Conservation (phyloP, 352 stramenopile species). For the Globisporangium solare region DNA sequence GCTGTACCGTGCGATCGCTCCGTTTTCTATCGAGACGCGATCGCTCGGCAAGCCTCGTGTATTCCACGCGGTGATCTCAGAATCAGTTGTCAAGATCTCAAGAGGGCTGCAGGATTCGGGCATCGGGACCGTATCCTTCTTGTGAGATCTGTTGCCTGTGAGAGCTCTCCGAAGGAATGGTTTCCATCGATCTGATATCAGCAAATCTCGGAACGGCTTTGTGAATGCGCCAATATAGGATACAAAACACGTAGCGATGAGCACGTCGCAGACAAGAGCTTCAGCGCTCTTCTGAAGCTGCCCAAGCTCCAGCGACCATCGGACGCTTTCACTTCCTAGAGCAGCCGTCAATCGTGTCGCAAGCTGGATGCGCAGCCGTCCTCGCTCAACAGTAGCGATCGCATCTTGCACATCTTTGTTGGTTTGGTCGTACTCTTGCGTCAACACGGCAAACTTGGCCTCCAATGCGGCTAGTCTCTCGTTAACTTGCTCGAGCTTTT, state of each 20-base stretch:
- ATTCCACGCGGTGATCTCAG: slow-evolving; percentile 85
- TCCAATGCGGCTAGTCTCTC: slow-evolving; percentile 88
- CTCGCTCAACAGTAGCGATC: slow-evolving; percentile 79
- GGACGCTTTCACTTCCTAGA: slow-evolving; percentile 91
- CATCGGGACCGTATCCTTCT: slow-evolving; percentile 25
- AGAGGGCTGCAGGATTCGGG: slow-evolving; percentile 52
- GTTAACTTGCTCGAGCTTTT: slow-evolving; percentile 84
- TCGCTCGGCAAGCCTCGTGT: slow-evolving; percentile 85
- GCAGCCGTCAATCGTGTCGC: slow-evolving; percentile 89
- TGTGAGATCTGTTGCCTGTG: slow-evolving; percentile 3
- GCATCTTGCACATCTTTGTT: slow-evolving; percentile 90
- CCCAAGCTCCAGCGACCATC: slow-evolving; percentile 85
- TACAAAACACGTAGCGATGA: slow-evolving; percentile 91
- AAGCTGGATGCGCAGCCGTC: slow-evolving; percentile 88
- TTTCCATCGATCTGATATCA: slow-evolving; percentile 85
- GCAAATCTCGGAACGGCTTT: slow-evolving; percentile 85
- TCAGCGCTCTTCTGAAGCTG: slow-evolving; percentile 67
- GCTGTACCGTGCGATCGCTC: slow-evolving; percentile 79
- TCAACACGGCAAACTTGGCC: slow-evolving; percentile 74
- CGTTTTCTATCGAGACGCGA: slow-evolving; percentile 91
- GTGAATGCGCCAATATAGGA: slow-evolving; percentile 94
- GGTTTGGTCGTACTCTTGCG: slow-evolving; percentile 81
- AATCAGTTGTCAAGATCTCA: slow-evolving; percentile 58
- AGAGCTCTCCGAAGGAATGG: slow-evolving; percentile 78
- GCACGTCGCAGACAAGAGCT: slow-evolving; percentile 86